Evolutionary conservation across 768 basidiomycete genomes (phyloP), one percentile per base, ranked within the genome.

Genomic region (Leucocoprinus sp.): DNA sequence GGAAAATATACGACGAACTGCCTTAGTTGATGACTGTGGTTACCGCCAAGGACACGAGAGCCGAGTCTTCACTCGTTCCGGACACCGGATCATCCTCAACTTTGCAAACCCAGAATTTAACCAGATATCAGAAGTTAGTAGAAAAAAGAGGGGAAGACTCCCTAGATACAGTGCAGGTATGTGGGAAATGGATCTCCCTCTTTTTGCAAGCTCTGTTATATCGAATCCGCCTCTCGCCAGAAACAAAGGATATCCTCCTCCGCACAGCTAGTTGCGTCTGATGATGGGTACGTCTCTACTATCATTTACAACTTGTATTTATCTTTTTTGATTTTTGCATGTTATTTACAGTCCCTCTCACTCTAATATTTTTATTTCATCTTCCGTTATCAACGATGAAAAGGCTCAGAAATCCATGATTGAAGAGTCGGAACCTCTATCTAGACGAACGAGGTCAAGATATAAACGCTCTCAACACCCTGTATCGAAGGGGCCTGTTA

Each of bases 61-160:
- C 23, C 50, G 42, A 55, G 47, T 21, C 54, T 57, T 22, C 53
- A 54, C 37, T 54, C 55, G 28, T 49, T 50, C n/a, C 42, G 51
- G 38, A 40, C 26, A 17, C 38, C 44, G 39, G 24, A 41, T 48
- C 39, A 34, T 17, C 46, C 31, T 42, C 24, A n/a, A 21, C 34
- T 36, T 26, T 35, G 14, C 29, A 37, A 19, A 26, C 24, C 15
- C 36, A 43, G 44, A 45, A 38, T 38, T 37, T 14, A 17, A 37
- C 36, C 22, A 38, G 33, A 5, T 28, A 37, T 40, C 23, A 22
- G 18, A 33, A 31, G 14, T n/a, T 9, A 24, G 42, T 17, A 9
- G 48, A 38, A 37, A 38, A 39, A 63, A 65, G 17, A 64, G 61
- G 11, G 55, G 66, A 38, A 65, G 63, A 15, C 64, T 64, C 8